Evolutionary conservation across 805 yeast species (phyloP), one percentile per base, ranked within the genome.

Genomic region (Isabelozyma rhagii): DNA sequence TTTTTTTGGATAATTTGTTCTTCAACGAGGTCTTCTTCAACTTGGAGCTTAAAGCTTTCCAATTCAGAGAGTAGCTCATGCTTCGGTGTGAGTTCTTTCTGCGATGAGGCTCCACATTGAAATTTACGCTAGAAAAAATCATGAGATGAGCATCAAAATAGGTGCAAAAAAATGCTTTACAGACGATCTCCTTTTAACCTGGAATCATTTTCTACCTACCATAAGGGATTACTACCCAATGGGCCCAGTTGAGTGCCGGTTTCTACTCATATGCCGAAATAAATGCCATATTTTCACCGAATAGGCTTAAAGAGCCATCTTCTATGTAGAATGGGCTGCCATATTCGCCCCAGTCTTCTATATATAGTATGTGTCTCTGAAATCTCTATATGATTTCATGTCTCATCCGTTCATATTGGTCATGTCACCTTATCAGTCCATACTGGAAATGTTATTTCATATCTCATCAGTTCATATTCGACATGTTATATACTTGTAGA

Each of bases 401-500:
- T 11, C 18, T 10, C 36, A 42, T 11, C 34, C 13, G 14, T 15
- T 28, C 45, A 42, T 17, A 18, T 41, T 41, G 34, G 36, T 6
- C 36, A 9, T 9, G 8, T 29, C 13, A 44, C 6, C 9, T 11
- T 31, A 46, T 2, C 25, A 40, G 39, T 44, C 49, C 44, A 51
- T 44, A 41, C 49, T 52, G 39, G 57, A 50, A 61, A 76, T 71
- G 45, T 68, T 76, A 56, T 84, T 15, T 15, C 17, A 15, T 21
- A 44, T 9, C 9, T 11, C 34, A 46, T 21, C 25, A 39, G 39
- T 44, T 50, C 44, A 51, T 44, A 41, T 51, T 52, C 36, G 57
- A 50, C 62, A 76, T 71, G 45, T 68, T 76, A 56, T 84, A 84
- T 1, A 84, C 81, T 46, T 75, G 77, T 38, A 81, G 69, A 34